Base-by-base conservation (phyloP, 2,329 filamentous ascomycete genomes). In the Rhinocladiella mackenziei region DNA sequence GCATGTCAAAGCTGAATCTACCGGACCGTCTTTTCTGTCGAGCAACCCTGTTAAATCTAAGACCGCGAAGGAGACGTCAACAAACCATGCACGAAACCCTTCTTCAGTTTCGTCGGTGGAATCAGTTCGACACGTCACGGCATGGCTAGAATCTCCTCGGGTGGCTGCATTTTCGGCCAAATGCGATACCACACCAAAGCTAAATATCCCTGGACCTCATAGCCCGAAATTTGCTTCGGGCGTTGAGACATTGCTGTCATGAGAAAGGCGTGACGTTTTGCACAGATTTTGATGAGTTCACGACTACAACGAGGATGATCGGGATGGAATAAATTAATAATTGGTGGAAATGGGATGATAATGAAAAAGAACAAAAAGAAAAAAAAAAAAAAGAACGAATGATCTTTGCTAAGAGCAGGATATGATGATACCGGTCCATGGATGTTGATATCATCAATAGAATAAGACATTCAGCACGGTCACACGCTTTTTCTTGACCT, bases 101-200 rank as follows among this genome's bases (percentile, higher is more conserved):
- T 44, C 41, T 6, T 44, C 41, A 11, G 30, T 36, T 3, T 35
- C 31, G 6, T 36, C 41, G 23, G 41, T 44, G 20, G 41, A 15
- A 5, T 44, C 41, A 10, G 41, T 44, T 4, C 41, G 41, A 15
- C 31, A 44, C n/a, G 25, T 44, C 7, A 44, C 41, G 5, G 23
- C 33, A 13, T 44, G 41, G 41, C 33, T 44, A 2, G 18, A 30
- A 10, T 36, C 30, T 11, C 32, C 34, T 19, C 22, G 32, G 13
- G 28, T 44, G 25, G 41, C 41, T 2, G 33, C 33, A 19, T 44
- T 37, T 15, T 19, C 41, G 9, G 41, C 41, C 6, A 44, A 44
- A 13, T 31, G 31, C 19, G 41, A 38, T 8, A n/a, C 32, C 4
- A 25, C 34, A 22, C 41, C 41, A 11, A 28, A 18, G 7, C 20